Base-by-base conservation (phyloP, 1,139 yeast species). In the Sugiyamaella pinicola region DNA sequence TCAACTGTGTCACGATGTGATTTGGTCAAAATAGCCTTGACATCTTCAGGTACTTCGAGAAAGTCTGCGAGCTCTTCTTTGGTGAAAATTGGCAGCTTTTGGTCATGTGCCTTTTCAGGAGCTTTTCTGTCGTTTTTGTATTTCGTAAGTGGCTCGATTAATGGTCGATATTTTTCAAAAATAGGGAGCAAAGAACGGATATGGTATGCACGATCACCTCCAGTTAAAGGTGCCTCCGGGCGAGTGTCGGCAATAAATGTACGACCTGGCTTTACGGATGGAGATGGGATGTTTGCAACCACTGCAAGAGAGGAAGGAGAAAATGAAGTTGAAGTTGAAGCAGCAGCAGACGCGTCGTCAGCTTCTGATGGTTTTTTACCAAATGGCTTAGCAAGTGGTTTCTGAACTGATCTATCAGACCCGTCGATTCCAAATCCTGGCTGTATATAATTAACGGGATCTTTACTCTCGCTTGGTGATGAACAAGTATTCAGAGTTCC, bases 1-100 rank as follows among this genome's bases (percentile, higher is more conserved):
- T 72, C 66, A 28, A 84, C 80, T 35, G 82, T 84, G 39, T 69
- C 66, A 10, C 65, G 60, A 68, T 88, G 96, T 12, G 84, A 76
- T 15, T 64, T 62, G 38, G 72, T 73, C 72, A 87, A 71, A 49
- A 75, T 74, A 1, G 63, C 62, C 22, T 79, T 69, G 59, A 84
- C 83, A 0, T 70, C 71, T 0, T 68, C 68, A 9, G 78, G 73
- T 31, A 88, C 68, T 57, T 80, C 79, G 34, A 86, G 71, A 60
- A 82, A 83, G 12, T 42, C 19, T 4, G 75, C 71, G 37, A 85
- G 69, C 61, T 77, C 82, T 15, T 75, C 73, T 58, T 84, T 58
- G n/a, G 69, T 61, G 29, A 60, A 55, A 3, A 58, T 40, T 2
- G 64, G 62, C 9, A 47, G 24, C 48, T 60, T 61, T 18, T 61